A percentile compares a stretch with the other conserved stretches of the same genome.
These are phyloP conservation scores for Diversispora epigaea DNA, from an alignment of 192 early-diverging fungal species.

Conservation along the genomic window DNA sequence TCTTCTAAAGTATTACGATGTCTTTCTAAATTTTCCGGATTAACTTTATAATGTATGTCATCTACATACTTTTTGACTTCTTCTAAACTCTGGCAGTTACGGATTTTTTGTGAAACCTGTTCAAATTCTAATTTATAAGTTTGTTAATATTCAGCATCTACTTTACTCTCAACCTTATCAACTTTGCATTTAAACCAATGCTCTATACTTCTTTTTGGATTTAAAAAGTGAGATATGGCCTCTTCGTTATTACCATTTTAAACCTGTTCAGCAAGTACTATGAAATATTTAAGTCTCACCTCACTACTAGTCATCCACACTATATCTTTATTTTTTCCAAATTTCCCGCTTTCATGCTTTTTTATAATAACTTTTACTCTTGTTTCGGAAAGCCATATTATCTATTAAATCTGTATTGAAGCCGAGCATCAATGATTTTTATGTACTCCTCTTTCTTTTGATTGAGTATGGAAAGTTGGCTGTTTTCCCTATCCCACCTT, in stretches of 20 bases:
- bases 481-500: constrained; percentile 19
- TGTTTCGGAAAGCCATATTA: constrained; percentile 17
- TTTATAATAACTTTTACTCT: constrained; percentile 2
- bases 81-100: too few species aligned
- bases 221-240: constrained; percentile 2
- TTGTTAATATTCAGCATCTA: too few species aligned
- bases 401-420: constrained; percentile 6
- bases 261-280: constrained; percentile 15
- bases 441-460: constrained; percentile 31
- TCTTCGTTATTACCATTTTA: background rate
- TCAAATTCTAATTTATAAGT: too few species aligned
- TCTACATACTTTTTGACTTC: too few species aligned
- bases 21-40: background rate
- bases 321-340: background rate
- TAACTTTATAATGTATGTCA: constrained; percentile 12
- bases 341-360: constrained; percentile 23
- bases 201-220: too few species aligned
- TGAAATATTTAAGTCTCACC: constrained; percentile 24
- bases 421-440: constrained; percentile 20
- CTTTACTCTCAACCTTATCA: too few species aligned
- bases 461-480: constrained; percentile 12
- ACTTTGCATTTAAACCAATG: too few species aligned
- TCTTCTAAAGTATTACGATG: background rate
- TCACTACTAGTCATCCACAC: background rate
- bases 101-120: too few species aligned